Base-by-base conservation (phyloP, 257 asterid species). In the Handroanthus guayacan region DNA sequence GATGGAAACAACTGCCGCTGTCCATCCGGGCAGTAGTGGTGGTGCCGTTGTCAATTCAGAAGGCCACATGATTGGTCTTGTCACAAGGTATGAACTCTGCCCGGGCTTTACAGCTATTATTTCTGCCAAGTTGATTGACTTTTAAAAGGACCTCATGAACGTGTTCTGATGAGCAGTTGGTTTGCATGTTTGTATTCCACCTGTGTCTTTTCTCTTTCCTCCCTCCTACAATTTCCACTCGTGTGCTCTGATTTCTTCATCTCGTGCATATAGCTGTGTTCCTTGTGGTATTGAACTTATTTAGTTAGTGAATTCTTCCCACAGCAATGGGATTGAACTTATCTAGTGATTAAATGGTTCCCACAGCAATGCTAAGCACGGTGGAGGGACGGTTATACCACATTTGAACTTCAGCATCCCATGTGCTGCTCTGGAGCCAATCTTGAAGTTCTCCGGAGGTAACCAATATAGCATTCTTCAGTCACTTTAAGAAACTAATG, bases 1-100 rank as follows among this genome's bases (percentile, higher is more conserved):
- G 98, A 89, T 95, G 54, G 97, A 95, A 86, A 93, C 99, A 68
- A 95, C 99, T n/a, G 99, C 98, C 38, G 94, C 99, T 34, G 98
- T 95, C 69, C 98, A 95, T 82, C 96, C 99, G 71, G 98, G 99
- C 79, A 91, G 99, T 62, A 95, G 99, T 76, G 99, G 99, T 60
- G 99, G 99, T 64, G 97, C 99, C 70, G 97, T 95, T 76, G 92
- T 95, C 74, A 88, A 91, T 85, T 86, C 92, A 62, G 79, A 86
- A 38, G 99, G 99, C 70, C 80, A 64, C 75, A 88, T 95, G 97
- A 83, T 95, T 83, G 99, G 97, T 80, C 99, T 95, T n/a, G 95
- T 95, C 75, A 95, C 99, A 54, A 95, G 99, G 99, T 95, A 87
- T 72, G 38, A 45, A 66, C 13, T 79, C 62, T 43, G 39, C 68